Evolutionary conservation across 768 basidiomycete species (phyloP), one percentile per base, ranked within the genome.

Genomic region (Ramaria rubella): DNA sequence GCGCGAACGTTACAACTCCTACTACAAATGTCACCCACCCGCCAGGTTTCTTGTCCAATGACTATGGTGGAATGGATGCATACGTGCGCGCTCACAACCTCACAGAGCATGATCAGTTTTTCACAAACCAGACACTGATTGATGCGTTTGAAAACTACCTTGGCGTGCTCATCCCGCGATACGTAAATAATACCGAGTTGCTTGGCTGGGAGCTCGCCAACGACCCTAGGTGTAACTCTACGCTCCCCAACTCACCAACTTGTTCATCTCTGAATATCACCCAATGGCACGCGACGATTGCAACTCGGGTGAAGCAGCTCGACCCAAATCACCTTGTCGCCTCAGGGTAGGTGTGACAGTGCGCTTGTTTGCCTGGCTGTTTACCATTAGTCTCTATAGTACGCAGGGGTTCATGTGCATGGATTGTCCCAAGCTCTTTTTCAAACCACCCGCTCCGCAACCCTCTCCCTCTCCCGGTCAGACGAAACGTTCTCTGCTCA

Each of bases 11-110:
- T 5, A 30, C 59, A 4, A 55, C 27, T 31, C 55, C 49, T 29
- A 64, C 65, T 30, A 69, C 74, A 36, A 75, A 74, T 55, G 75
- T 72, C 42, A 65, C 71, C 4, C 61, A 74, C 14, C 78, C 81
- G 12, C 72, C 81, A 24, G 81, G 81, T 58, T 74, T 71, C 50
- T 63, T 86, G 44, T 83, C 81, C 52, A 85, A 84, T 60, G 79
- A 83, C 61, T 86, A 79, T 52, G 85, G 85, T 48, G 83, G 83
- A 31, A 83, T 84, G 81, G 85, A 86, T 65, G 65, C 74, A 14
- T 86, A 86, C 64, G 79, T 86, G 51, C 76, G 79, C 52, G 65
- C 79, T 75, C 53, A 70, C 68, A 63, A 72, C 21, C 48, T 58
- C 1, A 43, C 58, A 15, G 59, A 67, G 36, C 84, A 86, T 64